phyloP scores from a whole-genome alignment of 306 rosid species.

The Cicer cuneatum region DNA sequence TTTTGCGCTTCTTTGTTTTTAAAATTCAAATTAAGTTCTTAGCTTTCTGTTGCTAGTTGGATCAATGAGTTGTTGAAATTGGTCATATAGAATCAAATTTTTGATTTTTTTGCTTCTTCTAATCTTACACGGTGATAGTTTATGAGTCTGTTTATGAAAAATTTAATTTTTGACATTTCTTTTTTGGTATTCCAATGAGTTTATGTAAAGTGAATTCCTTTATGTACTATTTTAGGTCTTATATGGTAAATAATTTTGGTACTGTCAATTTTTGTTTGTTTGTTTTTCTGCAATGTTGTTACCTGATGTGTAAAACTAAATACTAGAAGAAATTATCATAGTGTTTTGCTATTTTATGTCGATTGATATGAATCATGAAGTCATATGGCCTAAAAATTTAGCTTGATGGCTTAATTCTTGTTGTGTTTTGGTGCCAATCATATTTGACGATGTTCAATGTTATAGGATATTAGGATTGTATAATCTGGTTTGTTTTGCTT shows the following conservation, averaged over 20 bases:
- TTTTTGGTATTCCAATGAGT: background rate
- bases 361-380: no score
- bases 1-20: background rate
- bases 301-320: slow-evolving; percentile 95
- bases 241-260: background rate
- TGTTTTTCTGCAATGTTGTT: slow-evolving; percentile 59
- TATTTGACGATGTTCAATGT: no score
- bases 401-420: no score
- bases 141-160: background rate
- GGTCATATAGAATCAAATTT: background rate
- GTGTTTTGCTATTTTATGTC: no score
- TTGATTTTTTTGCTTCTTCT: background rate
- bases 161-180: slow-evolving; percentile 8
- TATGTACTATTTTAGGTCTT: slow-evolving; percentile 10
- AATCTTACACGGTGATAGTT: background rate
- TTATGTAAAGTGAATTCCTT: background rate
- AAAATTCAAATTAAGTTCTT: background rate
- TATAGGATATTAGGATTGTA: no score
- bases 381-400: no score
- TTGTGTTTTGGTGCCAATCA: no score
- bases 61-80: slow-evolving; percentile 17
- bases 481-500: no score
- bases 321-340: slow-evolving; percentile 47
- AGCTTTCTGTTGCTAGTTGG: background rate
- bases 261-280: background rate